Evolutionary conservation across 768 basidiomycete species (phyloP).

Genomic region (Kwoniella dejecticola): DNA sequence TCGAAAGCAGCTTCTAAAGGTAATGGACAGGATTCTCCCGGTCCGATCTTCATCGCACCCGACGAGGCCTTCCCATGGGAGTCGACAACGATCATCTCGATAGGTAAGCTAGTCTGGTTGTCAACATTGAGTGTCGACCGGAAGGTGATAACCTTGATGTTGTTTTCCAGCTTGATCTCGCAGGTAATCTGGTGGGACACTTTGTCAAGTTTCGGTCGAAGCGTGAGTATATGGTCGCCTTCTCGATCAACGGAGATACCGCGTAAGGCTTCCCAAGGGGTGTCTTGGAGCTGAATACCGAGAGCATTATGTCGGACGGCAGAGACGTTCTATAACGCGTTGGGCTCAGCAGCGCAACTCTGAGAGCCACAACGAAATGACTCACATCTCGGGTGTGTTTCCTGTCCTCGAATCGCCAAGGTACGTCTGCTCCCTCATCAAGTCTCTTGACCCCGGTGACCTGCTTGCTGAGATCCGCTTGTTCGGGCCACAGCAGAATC

Average conservation of each 20-base stretch:
- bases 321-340: constrained; percentile 62
- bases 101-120: constrained; percentile 85
- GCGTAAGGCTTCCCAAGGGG: constrained; percentile 84
- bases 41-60: constrained; percentile 82
- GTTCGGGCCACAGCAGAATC: constrained; percentile 81
- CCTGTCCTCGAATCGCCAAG: constrained; percentile 98
- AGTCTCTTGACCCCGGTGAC: constrained; percentile 63
- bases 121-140: constrained; percentile 89
- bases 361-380: neutral
- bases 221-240: constrained; percentile 82
- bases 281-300: constrained; percentile 78
- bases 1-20: constrained; percentile 87
- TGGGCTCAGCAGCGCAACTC: neutral
- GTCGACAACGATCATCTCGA: constrained; percentile 89
- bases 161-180: constrained; percentile 84
- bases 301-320: constrained; percentile 78
- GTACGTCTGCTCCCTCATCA: constrained; percentile 71
- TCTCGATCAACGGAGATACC: constrained; percentile 90
- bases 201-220: constrained; percentile 76
- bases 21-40: constrained; percentile 82
- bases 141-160: constrained; percentile 90
- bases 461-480: constrained; percentile 62
- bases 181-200: constrained; percentile 79
- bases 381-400: constrained; percentile 85
- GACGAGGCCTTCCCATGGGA: constrained; percentile 77